Base-by-base conservation (phyloP, 306 rosid species). In the Comarum palustre region DNA sequence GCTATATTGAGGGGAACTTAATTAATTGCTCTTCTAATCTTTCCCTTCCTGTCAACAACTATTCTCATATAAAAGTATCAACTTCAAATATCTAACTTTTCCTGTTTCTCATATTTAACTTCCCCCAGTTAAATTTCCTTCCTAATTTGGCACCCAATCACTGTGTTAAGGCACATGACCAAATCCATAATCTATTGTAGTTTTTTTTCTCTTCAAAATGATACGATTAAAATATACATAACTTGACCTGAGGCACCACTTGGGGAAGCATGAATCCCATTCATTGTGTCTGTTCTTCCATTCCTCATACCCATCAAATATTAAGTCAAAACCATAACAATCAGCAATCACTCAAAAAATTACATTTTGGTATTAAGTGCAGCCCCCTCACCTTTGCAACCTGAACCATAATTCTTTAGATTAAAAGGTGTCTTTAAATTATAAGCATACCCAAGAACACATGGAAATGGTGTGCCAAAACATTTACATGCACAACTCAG, bases 191-290 rank as follows among this genome's bases (percentile, higher is more conserved):
- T 51, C 38, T 0, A 39, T 15, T 38, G 51, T 71, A 71, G n/a
- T n/a, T n/a, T n/a, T n/a, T n/a, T 71, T 9, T n/a, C 20, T 9
- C 2, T 36, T 38, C 68, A 64, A 29, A 34, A 38, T 8, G 19
- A 71, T 41, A 57, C 25, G 29, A 74, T 60, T n/a, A 42, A n/a
- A 22, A 81, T 29, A 72, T 63, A 86, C 84, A 75, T 58, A 31
- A 66, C 66, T 83, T 71, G 70, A 90, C 99, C 99, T 91, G 99
- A 80, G 64, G 97, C 90, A 74, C 97, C 96, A 68, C 82, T 80
- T 54, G 99, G 99, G 41, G 99, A 94, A 90, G 97, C 99, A 82
- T 91, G n/a, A n/a, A n/a, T 51, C 4, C 25, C 9, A 13, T 58
- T 19, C 11, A 1, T 27, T 29, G 36, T 5, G 27, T 59, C 64